These are phyloP conservation scores for Tetrahymena thermophila DNA, from an alignment of 73 alveolate species.

Conservation along the genomic window DNA sequence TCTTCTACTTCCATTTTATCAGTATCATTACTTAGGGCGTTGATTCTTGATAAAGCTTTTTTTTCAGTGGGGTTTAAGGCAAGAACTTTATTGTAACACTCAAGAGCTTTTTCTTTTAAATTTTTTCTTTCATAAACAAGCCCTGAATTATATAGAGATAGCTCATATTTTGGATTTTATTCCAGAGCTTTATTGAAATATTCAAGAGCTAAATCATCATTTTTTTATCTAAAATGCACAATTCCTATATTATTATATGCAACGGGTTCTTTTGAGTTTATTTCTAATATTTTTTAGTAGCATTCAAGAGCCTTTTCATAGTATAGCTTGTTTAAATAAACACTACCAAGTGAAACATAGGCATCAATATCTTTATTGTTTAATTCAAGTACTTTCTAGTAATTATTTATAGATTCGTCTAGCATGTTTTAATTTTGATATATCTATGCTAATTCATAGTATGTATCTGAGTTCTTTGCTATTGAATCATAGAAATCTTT, in stretches of 20 bases:
- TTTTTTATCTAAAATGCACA: not conserved
- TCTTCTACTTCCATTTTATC: not conserved
- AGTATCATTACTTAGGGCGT: too few species aligned
- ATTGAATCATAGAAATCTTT: too few species aligned
- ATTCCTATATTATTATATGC: not conserved
- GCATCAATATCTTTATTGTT: not conserved
- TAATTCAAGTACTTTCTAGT: not conserved
- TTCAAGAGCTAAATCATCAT: not conserved
- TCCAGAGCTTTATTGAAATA: not conserved
- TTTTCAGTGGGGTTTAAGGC: not conserved
- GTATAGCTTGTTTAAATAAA: too few species aligned
- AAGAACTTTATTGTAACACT: not conserved
- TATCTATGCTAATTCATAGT: too few species aligned
- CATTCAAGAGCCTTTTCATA: not conserved
- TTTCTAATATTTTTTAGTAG: not conserved
- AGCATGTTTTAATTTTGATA: too few species aligned
- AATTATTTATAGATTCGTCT: too few species aligned
- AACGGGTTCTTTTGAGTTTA: not conserved
- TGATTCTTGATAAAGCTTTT: not conserved
- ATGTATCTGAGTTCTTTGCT: too few species aligned
- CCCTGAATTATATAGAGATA: not conserved
- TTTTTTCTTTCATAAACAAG: not conserved
- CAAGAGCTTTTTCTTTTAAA: not conserved
- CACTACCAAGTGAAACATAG: not conserved
- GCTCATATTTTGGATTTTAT: not conserved